These are phyloP conservation scores for Flaveria sonorensis DNA, from an alignment of 129 eudicot species.

Conservation along the genomic window DNA sequence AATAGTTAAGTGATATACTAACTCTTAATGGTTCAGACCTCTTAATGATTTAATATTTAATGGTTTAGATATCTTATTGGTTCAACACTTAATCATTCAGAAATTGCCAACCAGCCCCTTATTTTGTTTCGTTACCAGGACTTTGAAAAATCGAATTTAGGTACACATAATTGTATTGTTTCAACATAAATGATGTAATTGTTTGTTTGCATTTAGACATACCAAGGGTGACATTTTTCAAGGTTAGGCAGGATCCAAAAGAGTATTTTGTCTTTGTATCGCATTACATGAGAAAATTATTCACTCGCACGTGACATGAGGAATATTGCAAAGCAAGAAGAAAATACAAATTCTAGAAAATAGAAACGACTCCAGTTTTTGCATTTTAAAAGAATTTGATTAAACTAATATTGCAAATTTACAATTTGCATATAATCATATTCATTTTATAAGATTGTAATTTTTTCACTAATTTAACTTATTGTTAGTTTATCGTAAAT, in stretches of 20 bases:
- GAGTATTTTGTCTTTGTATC: conserved; percentile 13
- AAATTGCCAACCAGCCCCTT: too few species aligned
- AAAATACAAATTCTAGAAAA: neutral
- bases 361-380: too few species aligned
- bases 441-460: too few species aligned
- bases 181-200: neutral
- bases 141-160: neutral
- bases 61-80: too few species aligned
- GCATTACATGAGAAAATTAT: neutral
- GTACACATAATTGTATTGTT: neutral
- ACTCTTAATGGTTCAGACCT: too few species aligned
- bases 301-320: neutral
- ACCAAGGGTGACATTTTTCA: conserved; percentile 1
- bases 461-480: too few species aligned
- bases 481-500: too few species aligned
- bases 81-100: too few species aligned
- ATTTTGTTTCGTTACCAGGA: neutral
- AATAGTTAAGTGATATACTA: too few species aligned
- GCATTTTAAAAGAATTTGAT: neutral
- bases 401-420: too few species aligned
- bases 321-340: neutral
- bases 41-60: too few species aligned
- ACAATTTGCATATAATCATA: too few species aligned
- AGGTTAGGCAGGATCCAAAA: conserved; percentile 17
- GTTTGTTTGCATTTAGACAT: neutral